Base-by-base conservation (phyloP, 352 stramenopile species). In the Phytophthora cryptogea region DNA sequence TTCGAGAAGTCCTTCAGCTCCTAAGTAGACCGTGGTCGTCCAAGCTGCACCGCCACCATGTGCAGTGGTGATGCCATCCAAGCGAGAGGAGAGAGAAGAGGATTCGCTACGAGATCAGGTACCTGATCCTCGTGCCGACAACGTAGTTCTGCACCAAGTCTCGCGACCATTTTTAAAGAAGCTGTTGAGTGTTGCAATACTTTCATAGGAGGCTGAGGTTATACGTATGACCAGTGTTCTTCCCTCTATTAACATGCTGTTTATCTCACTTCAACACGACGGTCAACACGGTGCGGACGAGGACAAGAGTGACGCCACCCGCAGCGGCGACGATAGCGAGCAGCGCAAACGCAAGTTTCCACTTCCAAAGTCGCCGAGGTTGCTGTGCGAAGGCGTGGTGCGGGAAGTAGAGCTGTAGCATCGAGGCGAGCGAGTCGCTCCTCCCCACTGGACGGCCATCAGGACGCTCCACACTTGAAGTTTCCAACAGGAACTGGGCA, bases 1-100 rank as follows among this genome's bases (percentile, higher is more conserved):
- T 98, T 98, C 49, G 90, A 97, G 67, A 94, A 94, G 72, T 65
- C 72, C 14, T 92, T 94, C 39, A 68, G 16, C 47, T 59, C 54
- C 7, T 71, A 63, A 68, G 50, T 64, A 62, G 30, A 54, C 11
- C 31, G 26, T 40, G 20, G 30, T 16, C 17, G 37, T 44, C 35
- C 27, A 9, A 47, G n/a, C 40, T 52, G 41, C 41, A 46, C 40
- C 26, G 20, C 20, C 44, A 51, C 35, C 50, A 44, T 33, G 23
- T 46, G 37, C 36, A 58, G 50, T 51, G 45, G 44, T 51, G 50
- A 52, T 37, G 35, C 37, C 44, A 56, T 10, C 5, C 39, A 52
- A 16, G 32, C 39, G 49, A 40, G 36, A 16, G 17, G 37, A 42
- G 11, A 59, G 39, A 47, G 50, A 26, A 33, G 55, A 49, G 16